Evolutionary conservation across 2,329 filamentous ascomycete genomes (phyloP), one percentile per base, ranked within the genome.

Genomic region (Mariannaea elegans): DNA sequence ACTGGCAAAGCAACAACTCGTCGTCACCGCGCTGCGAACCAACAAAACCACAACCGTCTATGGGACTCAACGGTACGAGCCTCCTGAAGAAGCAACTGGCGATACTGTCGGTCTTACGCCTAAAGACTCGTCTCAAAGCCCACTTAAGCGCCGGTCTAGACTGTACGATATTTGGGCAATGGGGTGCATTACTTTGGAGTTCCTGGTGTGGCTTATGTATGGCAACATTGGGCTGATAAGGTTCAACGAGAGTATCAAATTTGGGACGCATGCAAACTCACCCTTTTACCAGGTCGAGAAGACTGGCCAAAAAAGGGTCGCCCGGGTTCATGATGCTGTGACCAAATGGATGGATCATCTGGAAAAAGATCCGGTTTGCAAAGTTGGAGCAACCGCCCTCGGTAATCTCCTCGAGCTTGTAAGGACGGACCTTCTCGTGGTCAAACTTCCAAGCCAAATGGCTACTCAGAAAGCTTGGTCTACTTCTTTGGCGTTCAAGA

Each of bases 91-190:
- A 9, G 27, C 12, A 13, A 47, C 7, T 3, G 7, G 18, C n/a
- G 46, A 16, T 2, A n/a, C 14, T 9, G 18, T 32, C 12, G 32
- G 29, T 6, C 8, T 31, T 7, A 4, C 29, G 7, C 27, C 27
- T 7, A 31, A 7, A 12, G 12, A 31, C 7, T 12, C 27, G 7
- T 31, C 27, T 7, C 7, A 31, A 12, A 31, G 27, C 7, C 27
- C 27, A 31, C 27, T 12, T 4, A 24, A 36, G 19, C 38, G 16
- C 16, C 38, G 58, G 7, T 69, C 71, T 0, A 59, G 69, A 0
- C 56, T 56, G 1, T 73, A 69, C 14, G 71, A 73, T 8, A 63
- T 69, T 1, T 74, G 71, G 72, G 65, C 70, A 0, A 54, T 73
- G 34, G 72, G 72, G 2, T 72, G 69, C 46, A 63, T 73, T 14